These are phyloP conservation scores for Brassica nigra DNA, from an alignment of 345 rosid species.

Conservation along the genomic window DNA sequence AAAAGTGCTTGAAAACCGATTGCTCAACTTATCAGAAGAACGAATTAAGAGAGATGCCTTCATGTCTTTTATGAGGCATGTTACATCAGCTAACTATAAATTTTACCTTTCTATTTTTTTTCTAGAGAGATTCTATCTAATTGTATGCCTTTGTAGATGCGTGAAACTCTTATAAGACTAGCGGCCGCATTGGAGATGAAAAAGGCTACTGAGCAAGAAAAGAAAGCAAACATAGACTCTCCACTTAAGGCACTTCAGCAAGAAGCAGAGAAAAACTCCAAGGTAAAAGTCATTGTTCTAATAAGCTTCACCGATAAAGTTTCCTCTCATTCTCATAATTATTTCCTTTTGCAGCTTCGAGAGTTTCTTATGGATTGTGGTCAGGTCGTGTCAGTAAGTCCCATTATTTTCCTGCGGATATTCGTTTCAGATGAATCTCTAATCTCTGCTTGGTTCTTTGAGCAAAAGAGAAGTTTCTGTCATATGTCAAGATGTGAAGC, in stretches of 20 bases:
- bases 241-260: conserved; percentile 56
- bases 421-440: too few species aligned
- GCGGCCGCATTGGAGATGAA: conserved; percentile 56
- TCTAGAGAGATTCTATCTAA: background rate
- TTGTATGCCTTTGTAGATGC: conserved; percentile 54
- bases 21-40: conserved; percentile 69
- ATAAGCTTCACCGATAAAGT: too few species aligned
- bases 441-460: background rate
- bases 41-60: conserved; percentile 60
- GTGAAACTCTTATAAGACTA: conserved; percentile 50
- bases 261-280: conserved; percentile 76
- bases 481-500: conserved; percentile 73
- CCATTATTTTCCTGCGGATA: background rate
- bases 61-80: conserved; percentile 74
- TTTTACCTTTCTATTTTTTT: too few species aligned
- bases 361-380: conserved; percentile 87
- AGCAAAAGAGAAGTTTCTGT: conserved; percentile 90
- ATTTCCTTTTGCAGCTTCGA: conserved; percentile 51
- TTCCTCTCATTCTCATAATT: too few species aligned
- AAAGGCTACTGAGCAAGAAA: conserved; percentile 64
- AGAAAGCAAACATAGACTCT: conserved; percentile 55
- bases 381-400: conserved; percentile 76
- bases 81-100: background rate
- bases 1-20: conserved; percentile 75
- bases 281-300: conserved; percentile 45